Conservation (phyloP, 805 yeast genomes). For the Candida hungchunana region DNA sequence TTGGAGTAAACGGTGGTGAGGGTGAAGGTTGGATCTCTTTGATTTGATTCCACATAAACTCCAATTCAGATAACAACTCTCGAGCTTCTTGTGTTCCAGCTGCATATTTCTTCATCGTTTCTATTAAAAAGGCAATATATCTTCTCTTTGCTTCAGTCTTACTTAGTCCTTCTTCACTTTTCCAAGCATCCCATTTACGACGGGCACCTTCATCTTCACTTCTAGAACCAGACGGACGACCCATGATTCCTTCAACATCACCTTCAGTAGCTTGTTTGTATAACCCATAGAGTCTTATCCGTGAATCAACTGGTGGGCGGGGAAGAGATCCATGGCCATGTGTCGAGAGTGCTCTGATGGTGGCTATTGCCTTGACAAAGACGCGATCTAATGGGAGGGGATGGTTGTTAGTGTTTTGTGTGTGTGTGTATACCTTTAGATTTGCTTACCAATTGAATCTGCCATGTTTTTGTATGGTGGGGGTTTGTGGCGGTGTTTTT, state of each 20-base stretch:
- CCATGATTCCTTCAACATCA: slow-evolving; percentile 64
- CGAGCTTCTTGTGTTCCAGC: slow-evolving; percentile 62
- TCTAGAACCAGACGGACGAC: slow-evolving; percentile 55
- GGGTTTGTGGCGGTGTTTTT: not conserved
- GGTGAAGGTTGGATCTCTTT: slow-evolving; percentile 36
- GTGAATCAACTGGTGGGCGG: slow-evolving; percentile 67
- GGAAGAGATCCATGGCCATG: slow-evolving; percentile 61
- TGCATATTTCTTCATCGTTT: slow-evolving; percentile 69
- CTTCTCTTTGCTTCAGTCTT: slow-evolving; percentile 69
- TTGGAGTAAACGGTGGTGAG: slow-evolving; percentile 18
- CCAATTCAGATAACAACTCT: slow-evolving; percentile 63
- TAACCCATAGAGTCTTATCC: slow-evolving; percentile 71
- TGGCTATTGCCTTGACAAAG: slow-evolving; percentile 76
- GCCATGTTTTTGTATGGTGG: slow-evolving; percentile 32
- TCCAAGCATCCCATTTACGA: slow-evolving; percentile 80
- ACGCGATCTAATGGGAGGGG: slow-evolving; percentile 52
- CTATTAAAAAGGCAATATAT: slow-evolving; percentile 64
- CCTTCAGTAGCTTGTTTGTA: slow-evolving; percentile 90
- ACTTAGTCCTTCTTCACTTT: slow-evolving; percentile 61
- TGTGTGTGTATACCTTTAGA: not conserved
- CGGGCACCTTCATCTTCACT: slow-evolving; percentile 64
- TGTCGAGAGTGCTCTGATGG: slow-evolving; percentile 68
- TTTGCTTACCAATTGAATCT: slow-evolving; percentile 42
- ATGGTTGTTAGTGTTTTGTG: not conserved
- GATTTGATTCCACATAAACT: slow-evolving; percentile 70